These are phyloP conservation scores for Diaporthe amygdali DNA, from an alignment of 2,329 filamentous ascomycete genomes.

Conservation along the genomic window DNA sequence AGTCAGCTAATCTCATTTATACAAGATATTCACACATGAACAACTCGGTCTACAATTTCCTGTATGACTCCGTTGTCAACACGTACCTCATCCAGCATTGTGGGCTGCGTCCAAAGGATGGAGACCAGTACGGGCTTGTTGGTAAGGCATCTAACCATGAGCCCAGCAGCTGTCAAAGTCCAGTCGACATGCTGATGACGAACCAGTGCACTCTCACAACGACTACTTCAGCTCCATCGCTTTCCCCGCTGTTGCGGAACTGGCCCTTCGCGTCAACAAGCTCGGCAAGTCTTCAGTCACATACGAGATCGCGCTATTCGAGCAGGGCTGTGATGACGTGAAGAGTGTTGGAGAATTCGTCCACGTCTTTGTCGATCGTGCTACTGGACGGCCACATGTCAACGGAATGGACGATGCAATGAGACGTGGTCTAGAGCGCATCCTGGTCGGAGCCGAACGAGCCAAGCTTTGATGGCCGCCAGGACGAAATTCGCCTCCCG, in stretches of 20 bases:
- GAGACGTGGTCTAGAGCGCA: constrained; percentile 62
- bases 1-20: background rate
- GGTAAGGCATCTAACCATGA: constrained; percentile 9
- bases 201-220: constrained; percentile 75
- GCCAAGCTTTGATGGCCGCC: constrained; percentile 31
- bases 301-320: constrained; percentile 89
- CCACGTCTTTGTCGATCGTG: constrained; percentile 86
- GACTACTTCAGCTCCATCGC: constrained; percentile 84
- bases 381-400: constrained; percentile 68
- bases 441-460: constrained; percentile 44
- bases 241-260: constrained; percentile 82
- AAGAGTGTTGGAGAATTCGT: constrained; percentile 82
- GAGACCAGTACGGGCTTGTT: constrained; percentile 79
- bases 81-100: constrained; percentile 84
- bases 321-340: constrained; percentile 72
- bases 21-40: constrained; percentile 84
- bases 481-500: background rate
- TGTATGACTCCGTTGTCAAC: constrained; percentile 92
- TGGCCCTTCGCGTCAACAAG: constrained; percentile 82
- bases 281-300: constrained; percentile 86
- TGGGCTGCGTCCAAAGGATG: constrained; percentile 71
- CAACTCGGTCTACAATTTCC: constrained; percentile 84
- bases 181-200: background rate
- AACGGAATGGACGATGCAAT: constrained; percentile 68
- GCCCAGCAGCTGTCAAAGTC: background rate